Base-by-base conservation (phyloP, 2,329 filamentous ascomycete genomes). In the Hirsutella rhossiliensis region DNA sequence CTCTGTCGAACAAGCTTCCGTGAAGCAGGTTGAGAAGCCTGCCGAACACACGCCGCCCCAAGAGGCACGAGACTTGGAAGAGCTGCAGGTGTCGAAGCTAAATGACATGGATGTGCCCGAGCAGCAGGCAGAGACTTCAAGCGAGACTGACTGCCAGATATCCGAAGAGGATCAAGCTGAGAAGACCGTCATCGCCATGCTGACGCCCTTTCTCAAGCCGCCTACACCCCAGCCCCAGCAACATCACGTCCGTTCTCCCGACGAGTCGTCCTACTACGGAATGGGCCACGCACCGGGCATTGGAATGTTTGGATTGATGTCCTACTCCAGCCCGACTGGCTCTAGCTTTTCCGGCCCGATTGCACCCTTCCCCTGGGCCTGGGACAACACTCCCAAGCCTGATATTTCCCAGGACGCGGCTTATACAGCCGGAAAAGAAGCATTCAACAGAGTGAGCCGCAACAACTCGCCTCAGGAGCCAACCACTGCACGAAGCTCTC, bases 261-360 rank as follows among this genome's bases (percentile, higher is more conserved):
- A 56, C 7, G 69, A 74, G 34, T 62, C 70, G 3, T 75, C 70
- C 2, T 78, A 76, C 47, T 75, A 71, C 15, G 3, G 23, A 7
- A 75, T 78, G 72, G 67, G 72, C 52, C 71, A 68, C 11, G 55
- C 62, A 3, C 73, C 69, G 8, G 69, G 73, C 23, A 68, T 73
- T 40, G 72, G 73, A 17, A 50, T 73, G 2, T 74, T 76, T 49
- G 69, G 63, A 27, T 58, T 64, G 37, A 52, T 66, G 13, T 54
- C 62, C 8, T 54, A 61, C 31, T 48, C 54, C 19, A 61, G 59
- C 28, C 59, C 60, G 28, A 54, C 52, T 2, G 48, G 48, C 6
- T 56, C 58, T 7, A 50, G 56, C 23, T 51, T 54, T 5, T 55
- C 56, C 15, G 58, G 56, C 28, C 62, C 57, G 40, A 63, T 63